A percentile compares a stretch with the other conserved stretches of the same genome.
phyloP scores from a whole-genome alignment of 2,329 filamentous ascomycete species.

The Pseudophaeomoniella oleicola region DNA sequence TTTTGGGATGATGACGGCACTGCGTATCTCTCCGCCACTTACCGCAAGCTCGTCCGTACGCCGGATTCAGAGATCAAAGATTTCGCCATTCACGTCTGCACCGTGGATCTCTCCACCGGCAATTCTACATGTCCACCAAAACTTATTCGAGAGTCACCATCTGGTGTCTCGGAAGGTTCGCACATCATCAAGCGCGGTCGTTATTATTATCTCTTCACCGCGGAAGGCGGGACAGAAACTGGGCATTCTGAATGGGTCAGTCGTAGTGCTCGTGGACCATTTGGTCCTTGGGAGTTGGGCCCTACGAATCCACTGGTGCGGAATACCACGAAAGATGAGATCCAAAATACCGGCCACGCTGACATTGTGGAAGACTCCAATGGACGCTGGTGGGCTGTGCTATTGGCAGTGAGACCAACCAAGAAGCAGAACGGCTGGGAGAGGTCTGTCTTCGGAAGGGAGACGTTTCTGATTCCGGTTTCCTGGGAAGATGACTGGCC shows the following conservation, averaged over 20 bases:
- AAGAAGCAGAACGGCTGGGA: conserved; percentile 15
- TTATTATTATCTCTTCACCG: conserved; percentile 39
- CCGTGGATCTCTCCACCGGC: conserved; percentile 18
- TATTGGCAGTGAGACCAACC: conserved; percentile 32
- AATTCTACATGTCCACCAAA: no score
- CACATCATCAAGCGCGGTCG: conserved; percentile 38
- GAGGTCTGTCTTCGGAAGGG: conserved; percentile 30
- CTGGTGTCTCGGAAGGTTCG: conserved; percentile 36
- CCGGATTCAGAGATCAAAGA: conserved; percentile 4
- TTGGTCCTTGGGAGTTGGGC: neutral
- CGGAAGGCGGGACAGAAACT: conserved; percentile 38
- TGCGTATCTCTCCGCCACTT: no score
- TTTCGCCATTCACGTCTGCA: conserved; percentile 14
- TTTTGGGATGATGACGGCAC: no score
- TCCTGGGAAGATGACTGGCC: conserved; percentile 39
- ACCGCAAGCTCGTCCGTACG: conserved; percentile 12
- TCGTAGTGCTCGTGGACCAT: neutral
- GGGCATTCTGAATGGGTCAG: neutral
- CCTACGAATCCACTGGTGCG: neutral
- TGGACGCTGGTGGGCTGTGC: conserved; percentile 34
- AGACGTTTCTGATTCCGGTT: conserved; percentile 36
- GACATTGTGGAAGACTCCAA: conserved; percentile 31
- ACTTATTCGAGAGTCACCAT: no score
- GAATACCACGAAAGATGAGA: conserved; percentile 15
- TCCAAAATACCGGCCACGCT: conserved; percentile 36